Evolutionary conservation across 148 eudicot genomes (phyloP), one percentile per base, ranked within the genome.

Genomic region (Nepenthes gracilis): DNA sequence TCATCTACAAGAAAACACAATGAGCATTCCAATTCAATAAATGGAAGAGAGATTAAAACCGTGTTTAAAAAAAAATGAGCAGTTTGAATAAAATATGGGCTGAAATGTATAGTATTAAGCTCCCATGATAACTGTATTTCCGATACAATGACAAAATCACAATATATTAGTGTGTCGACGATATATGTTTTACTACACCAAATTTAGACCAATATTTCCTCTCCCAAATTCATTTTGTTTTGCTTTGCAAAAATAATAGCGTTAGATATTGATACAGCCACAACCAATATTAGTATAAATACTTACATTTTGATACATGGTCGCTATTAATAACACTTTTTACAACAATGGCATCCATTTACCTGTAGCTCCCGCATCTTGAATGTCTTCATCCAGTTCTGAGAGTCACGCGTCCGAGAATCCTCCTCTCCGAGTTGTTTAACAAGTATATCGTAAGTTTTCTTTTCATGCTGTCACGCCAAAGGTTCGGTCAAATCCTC

Each of bases 361-460:
- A 93, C 99, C 87, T 93, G 95, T 70, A 75, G 54, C 69, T 90
- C 99, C 50, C 95, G 95, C 72, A 73, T 76, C 80, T 89, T 93
- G 72, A 93, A 93, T 13, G 87, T 86, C 50, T 86, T 86, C 85
- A 93, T 80, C 99, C 99, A 93, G 75, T 84, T 86, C 68, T 86
- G 81, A 36, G 99, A 89, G 69, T 93, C 99, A 40, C 87, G 90
- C 1, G 99, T 89, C 79, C 99, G 83, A 8, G 96, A 81, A 69
- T 93, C 99, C 47, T 89, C 95, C 72, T 93, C 97, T 57, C 99
- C 99, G 50, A 93, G 95, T 78, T 89, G 99, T 75, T 86, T 93
- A 43, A 86, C 85, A 66, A 93, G 96, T 74, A 93, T 93, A 50
- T 93, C 99, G 63, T 93, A 84, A 0, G 96, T 86, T 75, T 81